Base-by-base conservation (phyloP, 2,329 filamentous ascomycete species). In the Venturia nashicola region DNA sequence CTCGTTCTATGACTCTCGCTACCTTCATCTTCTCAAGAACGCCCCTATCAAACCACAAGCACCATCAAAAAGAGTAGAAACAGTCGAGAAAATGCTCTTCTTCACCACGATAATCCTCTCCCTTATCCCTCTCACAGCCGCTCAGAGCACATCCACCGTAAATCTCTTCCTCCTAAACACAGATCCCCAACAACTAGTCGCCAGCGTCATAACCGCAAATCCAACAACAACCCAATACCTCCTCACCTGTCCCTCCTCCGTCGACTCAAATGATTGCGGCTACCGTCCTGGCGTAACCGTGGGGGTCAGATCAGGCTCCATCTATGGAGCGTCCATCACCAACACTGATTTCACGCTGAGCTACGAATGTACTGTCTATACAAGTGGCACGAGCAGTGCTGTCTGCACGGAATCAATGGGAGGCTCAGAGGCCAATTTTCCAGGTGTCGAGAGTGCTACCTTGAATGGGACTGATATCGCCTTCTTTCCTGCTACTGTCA, bases 381-480 rank as follows among this genome's bases (percentile, higher is more conserved):
- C 61, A 14, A 59, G 9, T 23, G 64, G 62, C 3, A 59, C 61
- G 42, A 44, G 65, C 23, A 65, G 42, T 42, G 68, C 67, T 2
- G 64, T 70, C 18, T 72, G 71, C 67, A 67, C 64, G 55, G 66
- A 70, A 51, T 68, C 61, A 14, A 67, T 66, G 9, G 66, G 67
- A 32, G 71, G 70, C n/a, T 62, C 59, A 9, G 67, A 69, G 39
- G 70, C 70, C 1, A 71, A 71, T 54, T 67, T 66, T 48, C 70
- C 70, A 2, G 70, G 71, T 5, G 65, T 61, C 12, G 68, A 65
- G 34, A 71, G 69, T 0, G 59, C 34, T 46, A 70, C 67, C 2
- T 63, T 65, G 34, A 42, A 42, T n/a, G 63, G 36, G n/a, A 62
- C 18, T 39, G 64, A 65, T 44, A 20, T 61, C n/a, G 20, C 51